A percentile compares a stretch with the other conserved stretches of the same genome.
These are phyloP conservation scores for Xerocomus brunneocitrinus DNA, from an alignment of 768 basidiomycete species.

Conservation along the genomic window DNA sequence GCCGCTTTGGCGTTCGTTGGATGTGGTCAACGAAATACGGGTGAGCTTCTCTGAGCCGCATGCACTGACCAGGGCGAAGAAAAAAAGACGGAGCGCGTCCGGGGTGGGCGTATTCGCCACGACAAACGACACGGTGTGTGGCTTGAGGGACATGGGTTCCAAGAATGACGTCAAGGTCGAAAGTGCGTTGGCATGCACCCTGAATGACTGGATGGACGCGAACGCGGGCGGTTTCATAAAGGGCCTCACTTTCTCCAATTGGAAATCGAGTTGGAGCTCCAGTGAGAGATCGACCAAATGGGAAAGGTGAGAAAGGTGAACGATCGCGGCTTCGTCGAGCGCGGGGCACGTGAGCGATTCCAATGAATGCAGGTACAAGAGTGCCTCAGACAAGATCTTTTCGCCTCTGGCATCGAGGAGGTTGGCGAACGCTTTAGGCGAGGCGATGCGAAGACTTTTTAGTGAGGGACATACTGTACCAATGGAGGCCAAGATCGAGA, in stretches of 20 bases:
- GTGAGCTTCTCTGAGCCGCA: conserved; percentile 9
- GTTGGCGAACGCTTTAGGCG: neutral
- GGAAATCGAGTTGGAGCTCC: conserved; percentile 11
- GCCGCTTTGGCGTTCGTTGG: neutral
- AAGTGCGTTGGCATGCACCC: conserved; percentile 8
- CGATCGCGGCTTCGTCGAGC: conserved; percentile 19
- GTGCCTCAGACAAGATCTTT: conserved; percentile 19
- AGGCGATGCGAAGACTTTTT: conserved; percentile 8
- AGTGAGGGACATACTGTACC: conserved; percentile 20
- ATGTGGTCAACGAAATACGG: conserved; percentile 8
- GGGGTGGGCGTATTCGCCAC: conserved; percentile 7
- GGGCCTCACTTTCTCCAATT: conserved; percentile 12
- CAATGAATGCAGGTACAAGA: conserved; percentile 16
- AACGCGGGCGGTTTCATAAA: conserved; percentile 14
- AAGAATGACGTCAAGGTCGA: conserved; percentile 18
- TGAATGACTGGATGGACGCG: conserved; percentile 8
- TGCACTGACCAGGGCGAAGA: conserved; percentile 13
- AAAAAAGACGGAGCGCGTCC: conserved; percentile 21
- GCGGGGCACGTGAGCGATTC: conserved; percentile 16
- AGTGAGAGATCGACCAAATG: conserved; percentile 13
- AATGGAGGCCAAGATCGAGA: conserved; percentile 18
- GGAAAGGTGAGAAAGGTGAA: conserved; percentile 22
- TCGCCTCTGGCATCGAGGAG: conserved; percentile 10
- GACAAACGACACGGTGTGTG: conserved; percentile 13
- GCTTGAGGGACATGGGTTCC: conserved; percentile 16